phyloP scores from a whole-genome alignment of 2,329 filamentous ascomycete genomes.

The Sporothrix curviconia region DNA sequence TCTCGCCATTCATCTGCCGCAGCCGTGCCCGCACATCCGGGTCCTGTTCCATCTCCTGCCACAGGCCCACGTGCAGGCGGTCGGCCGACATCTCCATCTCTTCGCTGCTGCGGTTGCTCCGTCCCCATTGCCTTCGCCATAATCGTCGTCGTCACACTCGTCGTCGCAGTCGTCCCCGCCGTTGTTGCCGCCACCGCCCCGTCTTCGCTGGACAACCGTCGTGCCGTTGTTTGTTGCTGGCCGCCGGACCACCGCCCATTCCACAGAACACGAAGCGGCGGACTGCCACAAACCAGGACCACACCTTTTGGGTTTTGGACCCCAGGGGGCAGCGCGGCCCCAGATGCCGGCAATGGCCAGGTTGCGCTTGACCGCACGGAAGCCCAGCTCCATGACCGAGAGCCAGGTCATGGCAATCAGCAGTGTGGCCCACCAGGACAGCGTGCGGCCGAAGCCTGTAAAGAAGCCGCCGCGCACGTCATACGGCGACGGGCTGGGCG shows the following conservation, averaged over 20 bases:
- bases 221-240: too few species aligned
- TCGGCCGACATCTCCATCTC: conserved; percentile 30
- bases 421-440: conserved; percentile 66
- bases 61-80: conserved; percentile 48
- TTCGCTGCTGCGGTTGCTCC: conserved; percentile 14
- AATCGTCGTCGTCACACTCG: neutral
- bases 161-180: neutral
- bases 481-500: conserved; percentile 47
- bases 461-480: conserved; percentile 62
- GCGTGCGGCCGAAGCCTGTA: conserved; percentile 57
- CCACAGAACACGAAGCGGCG: conserved; percentile 20
- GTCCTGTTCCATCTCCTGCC: conserved; percentile 54
- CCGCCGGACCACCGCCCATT: conserved; percentile 17
- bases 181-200: neutral
- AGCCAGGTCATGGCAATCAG: conserved; percentile 55
- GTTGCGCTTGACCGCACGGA: conserved; percentile 43
- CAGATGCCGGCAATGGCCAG: conserved; percentile 42
- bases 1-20: conserved; percentile 33
- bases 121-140: conserved; percentile 11
- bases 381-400: conserved; percentile 55
- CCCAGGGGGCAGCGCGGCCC: conserved; percentile 23
- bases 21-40: conserved; percentile 38
- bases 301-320: neutral
- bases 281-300: neutral
- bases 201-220: neutral